These are phyloP conservation scores for Aechmea fasciata DNA, from an alignment of 176 grass and related monocot species.

Conservation along the genomic window DNA sequence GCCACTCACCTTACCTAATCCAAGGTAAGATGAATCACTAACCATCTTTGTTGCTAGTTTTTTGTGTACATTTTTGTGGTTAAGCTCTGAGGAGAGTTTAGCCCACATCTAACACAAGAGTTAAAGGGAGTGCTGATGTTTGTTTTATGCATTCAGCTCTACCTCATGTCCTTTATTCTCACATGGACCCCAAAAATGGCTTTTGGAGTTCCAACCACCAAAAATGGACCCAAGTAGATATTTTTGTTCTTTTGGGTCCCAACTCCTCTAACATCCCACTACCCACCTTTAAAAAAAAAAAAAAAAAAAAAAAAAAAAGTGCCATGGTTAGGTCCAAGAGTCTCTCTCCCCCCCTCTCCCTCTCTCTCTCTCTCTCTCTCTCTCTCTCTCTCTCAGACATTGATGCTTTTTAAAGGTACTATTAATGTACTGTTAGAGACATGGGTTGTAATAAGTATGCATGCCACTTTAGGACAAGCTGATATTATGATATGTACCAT, in stretches of 20 bases:
- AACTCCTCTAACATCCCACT: conserved; percentile 51
- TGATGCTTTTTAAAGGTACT: conserved; percentile 22
- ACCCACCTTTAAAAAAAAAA: neutral
- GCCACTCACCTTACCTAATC: conserved; percentile 24
- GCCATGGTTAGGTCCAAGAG: conserved; percentile 81
- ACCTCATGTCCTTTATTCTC: conserved; percentile 35
- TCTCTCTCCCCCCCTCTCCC: neutral
- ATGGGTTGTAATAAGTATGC: conserved; percentile 68
- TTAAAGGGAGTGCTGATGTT: conserved; percentile 82
- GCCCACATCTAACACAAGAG: conserved; percentile 57
- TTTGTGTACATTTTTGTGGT: conserved; percentile 63
- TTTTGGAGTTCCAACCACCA: conserved; percentile 59
- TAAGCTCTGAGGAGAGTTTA: conserved; percentile 77
- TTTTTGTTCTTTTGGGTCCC: conserved; percentile 85
- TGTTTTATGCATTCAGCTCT: conserved; percentile 82
- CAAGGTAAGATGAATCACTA: conserved; percentile 33
- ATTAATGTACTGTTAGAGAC: conserved; percentile 52
- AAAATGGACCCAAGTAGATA: conserved; percentile 45
- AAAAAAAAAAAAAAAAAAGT: neutral
- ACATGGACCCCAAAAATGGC: conserved; percentile 66
- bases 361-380: neutral
- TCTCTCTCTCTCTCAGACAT: conserved; percentile 6
- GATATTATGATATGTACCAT: conserved; percentile 36
- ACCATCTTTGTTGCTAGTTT: conserved; percentile 45
- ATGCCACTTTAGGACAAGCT: conserved; percentile 42